Percentiles rank a stretch among this genome's conserved stretches.
Evolutionary conservation across 148 eudicot genomes (phyloP).

Genomic region (Cornus florida): DNA sequence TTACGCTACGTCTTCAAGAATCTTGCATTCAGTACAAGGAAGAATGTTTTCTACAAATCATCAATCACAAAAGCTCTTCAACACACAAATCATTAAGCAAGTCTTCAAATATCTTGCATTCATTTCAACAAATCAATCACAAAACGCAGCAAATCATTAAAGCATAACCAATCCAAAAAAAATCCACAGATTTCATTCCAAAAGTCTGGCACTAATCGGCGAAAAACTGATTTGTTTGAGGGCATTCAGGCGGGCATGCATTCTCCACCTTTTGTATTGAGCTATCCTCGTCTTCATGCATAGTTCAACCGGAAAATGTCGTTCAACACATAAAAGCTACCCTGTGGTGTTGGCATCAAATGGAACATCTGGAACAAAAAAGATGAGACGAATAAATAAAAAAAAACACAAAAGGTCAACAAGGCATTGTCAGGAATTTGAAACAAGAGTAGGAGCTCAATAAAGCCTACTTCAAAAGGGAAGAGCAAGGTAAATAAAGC

Average conservation of each 20-base stretch:
- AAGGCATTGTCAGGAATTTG: no score
- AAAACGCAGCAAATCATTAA: no score
- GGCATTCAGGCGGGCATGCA: no score
- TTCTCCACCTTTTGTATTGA: neutral
- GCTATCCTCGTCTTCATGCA: slow-evolving; percentile 20
- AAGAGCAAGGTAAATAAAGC: no score
- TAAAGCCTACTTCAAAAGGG: no score
- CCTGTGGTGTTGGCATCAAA: slow-evolving; percentile 22
- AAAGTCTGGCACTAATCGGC: neutral
- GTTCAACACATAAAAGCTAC: slow-evolving; percentile 37
- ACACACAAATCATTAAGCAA: no score
- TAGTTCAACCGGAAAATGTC: slow-evolving; percentile 46
- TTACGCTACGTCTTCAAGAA: no score
- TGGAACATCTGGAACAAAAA: slow-evolving; percentile 12
- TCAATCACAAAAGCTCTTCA: no score
- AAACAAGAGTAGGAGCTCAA: no score
- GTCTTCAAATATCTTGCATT: neutral
- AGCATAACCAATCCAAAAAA: neutral
- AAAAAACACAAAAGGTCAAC: neutral
- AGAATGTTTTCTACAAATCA: no score
- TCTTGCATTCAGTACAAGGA: no score
- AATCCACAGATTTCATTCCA: neutral
- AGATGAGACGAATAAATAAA: no score
- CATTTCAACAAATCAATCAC: neutral
- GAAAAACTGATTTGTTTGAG: neutral